These are phyloP conservation scores for Cryptococcus deneoformans DNA, from an alignment of 1,284 basidiomycete species.

Conservation along the genomic window DNA sequence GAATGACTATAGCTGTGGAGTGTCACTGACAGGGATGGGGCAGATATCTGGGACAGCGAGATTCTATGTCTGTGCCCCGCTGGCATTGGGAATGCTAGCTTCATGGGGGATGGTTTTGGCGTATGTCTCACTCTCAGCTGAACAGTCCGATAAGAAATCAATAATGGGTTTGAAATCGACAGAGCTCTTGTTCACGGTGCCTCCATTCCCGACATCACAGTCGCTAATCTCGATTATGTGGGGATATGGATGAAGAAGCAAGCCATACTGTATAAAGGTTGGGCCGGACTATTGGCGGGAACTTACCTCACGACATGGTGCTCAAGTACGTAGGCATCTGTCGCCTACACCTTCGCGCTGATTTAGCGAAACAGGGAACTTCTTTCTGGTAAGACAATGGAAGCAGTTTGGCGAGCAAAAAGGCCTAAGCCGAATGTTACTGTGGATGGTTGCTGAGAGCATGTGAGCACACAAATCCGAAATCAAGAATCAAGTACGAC, in stretches of 20 bases:
- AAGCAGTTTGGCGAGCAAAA: background rate
- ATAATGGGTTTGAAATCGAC: background rate
- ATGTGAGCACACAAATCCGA: background rate
- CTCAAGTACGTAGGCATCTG: background rate
- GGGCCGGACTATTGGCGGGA: slow-evolving; percentile 1
- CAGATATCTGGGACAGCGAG: background rate
- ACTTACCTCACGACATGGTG: background rate
- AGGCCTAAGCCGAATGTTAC: background rate
- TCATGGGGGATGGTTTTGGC: background rate
- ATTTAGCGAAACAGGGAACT: background rate
- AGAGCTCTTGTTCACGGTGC: background rate
- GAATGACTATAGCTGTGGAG: background rate
- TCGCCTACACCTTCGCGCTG: background rate
- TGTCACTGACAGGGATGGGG: background rate
- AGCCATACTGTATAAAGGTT: slow-evolving; percentile 1
- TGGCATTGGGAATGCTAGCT: background rate
- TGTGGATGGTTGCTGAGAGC: slow-evolving; percentile 1
- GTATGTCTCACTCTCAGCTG: too few species aligned
- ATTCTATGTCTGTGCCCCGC: background rate
- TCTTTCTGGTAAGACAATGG: background rate
- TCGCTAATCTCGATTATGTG: background rate
- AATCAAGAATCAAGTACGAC: background rate
- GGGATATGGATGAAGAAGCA: background rate
- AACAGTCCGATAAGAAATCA: too few species aligned
- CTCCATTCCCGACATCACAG: background rate